A percentile compares a stretch with the other conserved stretches of the same genome.
Evolutionary conservation across 2,329 filamentous ascomycete genomes (phyloP).

Genomic region (Cylindrodendrum hubeiense): DNA sequence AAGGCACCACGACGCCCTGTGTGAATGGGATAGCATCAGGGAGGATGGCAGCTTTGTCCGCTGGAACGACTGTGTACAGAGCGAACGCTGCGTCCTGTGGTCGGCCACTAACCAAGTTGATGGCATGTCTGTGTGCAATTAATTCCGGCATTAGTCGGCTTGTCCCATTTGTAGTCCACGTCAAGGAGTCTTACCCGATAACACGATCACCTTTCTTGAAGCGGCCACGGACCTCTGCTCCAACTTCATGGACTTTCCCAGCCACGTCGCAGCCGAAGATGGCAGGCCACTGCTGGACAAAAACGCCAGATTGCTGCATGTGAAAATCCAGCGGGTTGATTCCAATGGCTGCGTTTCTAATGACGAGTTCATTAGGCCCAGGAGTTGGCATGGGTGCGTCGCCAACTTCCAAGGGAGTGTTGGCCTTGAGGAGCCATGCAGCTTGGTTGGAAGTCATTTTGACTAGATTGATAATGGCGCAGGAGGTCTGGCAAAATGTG

Average conservation of each 20-base stretch:
- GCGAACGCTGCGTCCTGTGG: slow-evolving; percentile 45
- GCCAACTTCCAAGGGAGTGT: slow-evolving; percentile 36
- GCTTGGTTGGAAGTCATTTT: slow-evolving; percentile 41
- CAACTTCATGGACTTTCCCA: slow-evolving; percentile 46
- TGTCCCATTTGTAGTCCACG: no score
- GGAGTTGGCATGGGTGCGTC: slow-evolving; percentile 39
- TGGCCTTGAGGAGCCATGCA: slow-evolving; percentile 38
- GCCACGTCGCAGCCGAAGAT: slow-evolving; percentile 48
- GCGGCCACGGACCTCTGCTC: slow-evolving; percentile 29
- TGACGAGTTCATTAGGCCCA: slow-evolving; percentile 34
- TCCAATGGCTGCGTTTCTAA: slow-evolving; percentile 41
- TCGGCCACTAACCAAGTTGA: slow-evolving; percentile 43
- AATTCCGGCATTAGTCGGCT: background rate
- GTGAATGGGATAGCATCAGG: slow-evolving; percentile 40
- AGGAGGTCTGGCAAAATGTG: no score
- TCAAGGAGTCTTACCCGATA: slow-evolving; percentile 19
- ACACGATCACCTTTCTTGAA: slow-evolving; percentile 47
- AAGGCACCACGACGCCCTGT: slow-evolving; percentile 33
- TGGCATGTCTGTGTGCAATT: slow-evolving; percentile 38
- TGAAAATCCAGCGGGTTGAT: slow-evolving; percentile 47
- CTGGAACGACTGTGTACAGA: slow-evolving; percentile 36
- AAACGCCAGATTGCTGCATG: slow-evolving; percentile 47
- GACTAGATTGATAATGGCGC: no score
- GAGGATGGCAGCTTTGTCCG: slow-evolving; percentile 42
- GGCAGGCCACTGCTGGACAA: slow-evolving; percentile 48